Conservation (phyloP, 371 early-diverging fungal genomes). For the Mortierella sp. region DNA sequence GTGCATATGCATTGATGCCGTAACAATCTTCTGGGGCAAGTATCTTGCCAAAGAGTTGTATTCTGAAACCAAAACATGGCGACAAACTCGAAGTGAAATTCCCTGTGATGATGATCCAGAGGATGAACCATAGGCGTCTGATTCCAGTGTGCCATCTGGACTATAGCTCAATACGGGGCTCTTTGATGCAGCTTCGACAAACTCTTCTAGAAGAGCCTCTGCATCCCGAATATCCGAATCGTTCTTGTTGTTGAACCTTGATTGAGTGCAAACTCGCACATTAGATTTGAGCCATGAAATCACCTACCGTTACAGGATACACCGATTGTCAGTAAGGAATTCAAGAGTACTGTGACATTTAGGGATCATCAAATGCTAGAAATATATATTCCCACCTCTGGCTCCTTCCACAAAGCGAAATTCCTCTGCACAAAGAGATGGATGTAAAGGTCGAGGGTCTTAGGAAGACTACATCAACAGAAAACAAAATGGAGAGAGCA, state of each 20-base stretch:
- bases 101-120: slow-evolving; percentile 26
- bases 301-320: slow-evolving; percentile 25
- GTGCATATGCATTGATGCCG: slow-evolving; percentile 71
- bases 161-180: slow-evolving; percentile 25
- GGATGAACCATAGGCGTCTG: slow-evolving; percentile 33
- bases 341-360: background rate
- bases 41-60: slow-evolving; percentile 67
- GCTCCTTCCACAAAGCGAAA: slow-evolving; percentile 81
- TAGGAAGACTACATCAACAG: slow-evolving; percentile 35
- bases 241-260: slow-evolving; percentile 30
- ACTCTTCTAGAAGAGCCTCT: slow-evolving; percentile 5
- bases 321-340: background rate
- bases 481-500: too few relatives aligned
- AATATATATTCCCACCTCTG: slow-evolving; percentile 66
- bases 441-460: slow-evolving; percentile 62
- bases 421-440: slow-evolving; percentile 71
- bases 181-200: slow-evolving; percentile 6
- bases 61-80: slow-evolving; percentile 82
- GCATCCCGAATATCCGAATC: slow-evolving; percentile 37
- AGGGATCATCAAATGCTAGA: too few relatives aligned
- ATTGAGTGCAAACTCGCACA: slow-evolving; percentile 38
- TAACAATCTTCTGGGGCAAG: slow-evolving; percentile 67
- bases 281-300: slow-evolving; percentile 65
- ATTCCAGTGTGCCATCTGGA: slow-evolving; percentile 40
- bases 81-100: slow-evolving; percentile 74